These are phyloP conservation scores for Acephala macrosclerotiorum DNA, from an alignment of 2,329 filamentous ascomycete species.

Conservation along the genomic window DNA sequence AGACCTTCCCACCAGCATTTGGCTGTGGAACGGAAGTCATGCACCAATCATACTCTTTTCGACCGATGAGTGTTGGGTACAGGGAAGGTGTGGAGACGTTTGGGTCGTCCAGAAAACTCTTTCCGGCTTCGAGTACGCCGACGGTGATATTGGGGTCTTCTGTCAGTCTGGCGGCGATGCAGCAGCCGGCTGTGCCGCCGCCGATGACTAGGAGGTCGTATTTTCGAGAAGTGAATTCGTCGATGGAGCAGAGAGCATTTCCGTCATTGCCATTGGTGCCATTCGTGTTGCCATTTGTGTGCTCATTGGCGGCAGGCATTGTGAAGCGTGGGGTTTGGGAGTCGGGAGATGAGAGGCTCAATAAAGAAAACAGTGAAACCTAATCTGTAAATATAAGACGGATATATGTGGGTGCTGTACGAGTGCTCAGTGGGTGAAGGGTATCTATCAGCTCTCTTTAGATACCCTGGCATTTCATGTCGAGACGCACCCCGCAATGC, in stretches of 20 bases:
- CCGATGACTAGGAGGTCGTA: slow-evolving; percentile 54
- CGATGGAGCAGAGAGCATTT: slow-evolving; percentile 17
- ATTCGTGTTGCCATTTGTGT: not conserved
- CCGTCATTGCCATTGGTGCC: not conserved
- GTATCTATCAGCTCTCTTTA: too few relatives aligned
- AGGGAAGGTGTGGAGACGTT: slow-evolving; percentile 42
- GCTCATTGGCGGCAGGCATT: not conserved
- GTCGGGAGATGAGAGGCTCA: too few relatives aligned
- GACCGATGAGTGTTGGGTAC: slow-evolving; percentile 21
- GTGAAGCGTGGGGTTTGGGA: not conserved
- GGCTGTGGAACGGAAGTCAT: slow-evolving; percentile 18
- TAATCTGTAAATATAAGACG: too few relatives aligned
- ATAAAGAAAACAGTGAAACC: too few relatives aligned
- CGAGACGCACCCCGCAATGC: too few relatives aligned
- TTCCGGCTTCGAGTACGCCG: slow-evolving; percentile 31
- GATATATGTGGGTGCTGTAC: too few relatives aligned
- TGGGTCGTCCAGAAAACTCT: slow-evolving; percentile 7
- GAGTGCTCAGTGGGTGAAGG: too few relatives aligned
- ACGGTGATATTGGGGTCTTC: slow-evolving; percentile 60
- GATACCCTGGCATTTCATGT: too few relatives aligned
- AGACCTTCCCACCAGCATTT: slow-evolving; percentile 19
- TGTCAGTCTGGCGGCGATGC: slow-evolving; percentile 54
- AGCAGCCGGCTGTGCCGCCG: slow-evolving; percentile 53
- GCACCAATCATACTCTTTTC: slow-evolving; percentile 29
- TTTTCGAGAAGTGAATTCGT: slow-evolving; percentile 16